Conservation (phyloP, 2,329 filamentous ascomycete species). For the Chrysosporium keratinophilum region DNA sequence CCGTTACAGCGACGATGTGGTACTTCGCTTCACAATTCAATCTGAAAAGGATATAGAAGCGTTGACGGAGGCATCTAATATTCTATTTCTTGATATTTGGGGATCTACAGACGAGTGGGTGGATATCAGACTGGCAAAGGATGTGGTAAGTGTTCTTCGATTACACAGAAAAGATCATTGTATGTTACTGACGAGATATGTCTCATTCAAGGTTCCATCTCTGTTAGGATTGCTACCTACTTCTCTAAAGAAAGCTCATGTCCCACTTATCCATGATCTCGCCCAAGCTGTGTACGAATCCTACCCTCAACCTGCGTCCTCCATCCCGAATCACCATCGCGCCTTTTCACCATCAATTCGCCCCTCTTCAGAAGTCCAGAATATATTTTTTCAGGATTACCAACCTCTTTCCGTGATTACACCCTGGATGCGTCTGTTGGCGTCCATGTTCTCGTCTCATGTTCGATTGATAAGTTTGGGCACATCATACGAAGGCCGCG, state of each 20-base stretch:
- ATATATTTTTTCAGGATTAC: slow-evolving; percentile 86
- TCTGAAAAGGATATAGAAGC: slow-evolving; percentile 57
- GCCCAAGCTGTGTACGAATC: slow-evolving; percentile 66
- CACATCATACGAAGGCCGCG: slow-evolving; percentile 75
- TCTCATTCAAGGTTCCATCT: slow-evolving; percentile 46
- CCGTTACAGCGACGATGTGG: slow-evolving; percentile 68
- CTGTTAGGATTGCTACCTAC: slow-evolving; percentile 67
- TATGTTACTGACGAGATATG: slow-evolving; percentile 9
- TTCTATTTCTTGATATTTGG: slow-evolving; percentile 84
- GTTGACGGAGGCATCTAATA: slow-evolving; percentile 60
- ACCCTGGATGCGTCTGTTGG: slow-evolving; percentile 85
- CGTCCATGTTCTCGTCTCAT: slow-evolving; percentile 79
- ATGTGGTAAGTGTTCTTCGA: slow-evolving; percentile 48
- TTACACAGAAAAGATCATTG: not conserved
- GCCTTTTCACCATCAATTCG: slow-evolving; percentile 25
- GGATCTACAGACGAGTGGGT: slow-evolving; percentile 70
- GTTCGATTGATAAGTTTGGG: slow-evolving; percentile 66
- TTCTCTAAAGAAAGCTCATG: slow-evolving; percentile 61
- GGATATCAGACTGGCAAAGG: slow-evolving; percentile 68
- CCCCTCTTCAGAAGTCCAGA: slow-evolving; percentile 34
- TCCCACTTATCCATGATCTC: slow-evolving; percentile 68
- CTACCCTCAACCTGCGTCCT: slow-evolving; percentile 46
- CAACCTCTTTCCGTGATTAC: slow-evolving; percentile 73
- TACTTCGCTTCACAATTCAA: slow-evolving; percentile 72
- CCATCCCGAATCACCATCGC: slow-evolving; percentile 19